Conservation (phyloP, 495 filamentous ascomycete genomes). For the Xylaria acuta region DNA sequence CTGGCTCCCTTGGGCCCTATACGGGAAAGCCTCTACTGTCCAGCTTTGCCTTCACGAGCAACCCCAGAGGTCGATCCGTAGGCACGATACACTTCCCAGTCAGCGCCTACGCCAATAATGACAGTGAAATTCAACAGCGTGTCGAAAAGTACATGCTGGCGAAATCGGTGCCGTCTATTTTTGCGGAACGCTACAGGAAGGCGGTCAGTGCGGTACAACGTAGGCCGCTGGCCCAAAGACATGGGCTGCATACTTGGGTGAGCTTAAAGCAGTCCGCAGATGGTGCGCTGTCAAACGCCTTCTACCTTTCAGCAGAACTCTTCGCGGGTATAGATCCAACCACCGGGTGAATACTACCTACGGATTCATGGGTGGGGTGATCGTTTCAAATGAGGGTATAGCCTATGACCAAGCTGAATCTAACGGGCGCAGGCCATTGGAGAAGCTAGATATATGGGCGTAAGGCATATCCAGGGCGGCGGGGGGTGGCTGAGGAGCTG, state of each 20-base stretch:
- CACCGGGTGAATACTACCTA: background rate
- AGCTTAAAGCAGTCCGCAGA: background rate
- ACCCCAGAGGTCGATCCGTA: background rate
- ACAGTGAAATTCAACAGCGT: slow-evolving; percentile 1
- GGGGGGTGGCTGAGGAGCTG: background rate
- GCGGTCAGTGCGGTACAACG: slow-evolving; percentile 7
- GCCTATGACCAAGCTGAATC: background rate
- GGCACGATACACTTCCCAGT: background rate
- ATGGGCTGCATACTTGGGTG: slow-evolving; percentile 8
- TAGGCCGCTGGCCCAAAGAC: background rate
- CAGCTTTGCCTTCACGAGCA: background rate
- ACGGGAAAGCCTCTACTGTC: background rate
- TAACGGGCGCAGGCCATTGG: too few relatives aligned
- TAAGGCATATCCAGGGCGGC: background rate
- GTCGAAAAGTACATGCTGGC: background rate
- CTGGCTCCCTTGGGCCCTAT: slow-evolving; percentile 1
- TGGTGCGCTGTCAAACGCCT: slow-evolving; percentile 4
- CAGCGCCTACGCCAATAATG: background rate
- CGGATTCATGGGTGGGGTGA: background rate
- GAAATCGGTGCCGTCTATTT: background rate
- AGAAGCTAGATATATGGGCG: background rate
- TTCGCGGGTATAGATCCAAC: background rate
- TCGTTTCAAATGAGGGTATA: background rate
- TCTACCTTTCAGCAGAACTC: slow-evolving; percentile 1
- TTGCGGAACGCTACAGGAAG: slow-evolving; percentile 10